Conservation (phyloP, 345 rosid genomes). For the Turritis glabra region DNA sequence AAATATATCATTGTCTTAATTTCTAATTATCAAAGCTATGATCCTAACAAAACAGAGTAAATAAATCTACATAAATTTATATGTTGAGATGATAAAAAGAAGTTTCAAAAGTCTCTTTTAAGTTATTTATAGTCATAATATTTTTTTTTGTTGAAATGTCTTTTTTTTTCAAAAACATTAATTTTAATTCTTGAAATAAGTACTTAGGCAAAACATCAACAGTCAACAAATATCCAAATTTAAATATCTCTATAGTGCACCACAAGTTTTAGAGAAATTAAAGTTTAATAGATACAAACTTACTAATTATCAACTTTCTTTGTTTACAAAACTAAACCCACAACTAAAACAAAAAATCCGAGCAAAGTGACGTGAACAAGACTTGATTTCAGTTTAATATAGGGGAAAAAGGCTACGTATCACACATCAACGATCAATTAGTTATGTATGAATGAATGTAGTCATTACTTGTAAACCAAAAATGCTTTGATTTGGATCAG, state of each 20-base stretch:
- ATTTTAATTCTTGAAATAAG: neutral
- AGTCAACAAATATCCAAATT: neutral
- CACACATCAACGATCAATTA: constrained; percentile 13
- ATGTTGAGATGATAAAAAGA: neutral
- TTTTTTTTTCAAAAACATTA: neutral
- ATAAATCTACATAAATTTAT: neutral
- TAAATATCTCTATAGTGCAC: too few relatives aligned
- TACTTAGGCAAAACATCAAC: neutral
- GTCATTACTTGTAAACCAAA: constrained; percentile 32
- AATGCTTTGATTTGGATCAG: constrained; percentile 12
- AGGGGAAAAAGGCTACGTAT: neutral
- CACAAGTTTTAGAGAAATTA: neutral
- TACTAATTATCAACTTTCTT: neutral
- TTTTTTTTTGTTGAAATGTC: too few relatives aligned
- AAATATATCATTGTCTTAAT: too few relatives aligned
- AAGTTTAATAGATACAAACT: neutral
- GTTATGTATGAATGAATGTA: neutral
- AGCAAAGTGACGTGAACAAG: neutral
- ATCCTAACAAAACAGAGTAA: neutral
- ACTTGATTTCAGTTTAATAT: neutral
- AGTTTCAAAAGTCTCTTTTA: neutral
- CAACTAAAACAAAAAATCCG: neutral
- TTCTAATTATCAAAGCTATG: neutral
- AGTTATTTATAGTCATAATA: neutral
- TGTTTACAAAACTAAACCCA: neutral